Evolutionary conservation across 1,284 basidiomycete species (phyloP).

Genomic region (Tylopilus orsonianus): DNA sequence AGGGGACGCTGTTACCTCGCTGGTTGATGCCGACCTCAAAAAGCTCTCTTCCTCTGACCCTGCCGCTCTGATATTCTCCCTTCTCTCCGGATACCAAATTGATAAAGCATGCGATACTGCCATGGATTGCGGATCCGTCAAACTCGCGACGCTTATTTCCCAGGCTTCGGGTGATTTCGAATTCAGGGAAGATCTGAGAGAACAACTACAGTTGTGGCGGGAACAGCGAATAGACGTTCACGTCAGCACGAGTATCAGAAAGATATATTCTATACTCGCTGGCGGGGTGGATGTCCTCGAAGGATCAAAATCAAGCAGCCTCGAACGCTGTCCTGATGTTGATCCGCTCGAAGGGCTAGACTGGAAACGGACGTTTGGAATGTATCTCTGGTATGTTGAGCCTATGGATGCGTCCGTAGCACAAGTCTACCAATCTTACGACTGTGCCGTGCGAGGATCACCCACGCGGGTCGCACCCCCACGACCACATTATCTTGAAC

Average conservation of each 20-base stretch:
- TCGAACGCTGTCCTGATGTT: slow-evolving; percentile 64
- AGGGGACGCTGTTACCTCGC: slow-evolving; percentile 68
- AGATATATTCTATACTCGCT: slow-evolving; percentile 83
- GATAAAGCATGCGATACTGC: slow-evolving; percentile 81
- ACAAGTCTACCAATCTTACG: slow-evolving; percentile 72
- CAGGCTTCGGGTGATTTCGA: slow-evolving; percentile 83
- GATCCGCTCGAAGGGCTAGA: slow-evolving; percentile 81
- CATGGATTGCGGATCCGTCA: slow-evolving; percentile 75
- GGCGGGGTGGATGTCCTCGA: slow-evolving; percentile 72
- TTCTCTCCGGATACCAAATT: slow-evolving; percentile 87
- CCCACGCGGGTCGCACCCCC: slow-evolving; percentile 57
- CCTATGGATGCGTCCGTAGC: slow-evolving; percentile 72
- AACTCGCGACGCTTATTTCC: slow-evolving; percentile 89
- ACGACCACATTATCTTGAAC: slow-evolving; percentile 66
- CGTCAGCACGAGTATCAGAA: slow-evolving; percentile 70
- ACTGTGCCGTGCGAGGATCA: slow-evolving; percentile 47
- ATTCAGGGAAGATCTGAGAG: slow-evolving; percentile 73
- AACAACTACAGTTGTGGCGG: slow-evolving; percentile 86
- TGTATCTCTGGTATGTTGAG: slow-evolving; percentile 89
- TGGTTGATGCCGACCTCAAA: slow-evolving; percentile 77
- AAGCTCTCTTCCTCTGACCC: slow-evolving; percentile 46
- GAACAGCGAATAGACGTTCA: slow-evolving; percentile 75
- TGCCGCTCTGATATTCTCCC: slow-evolving; percentile 65
- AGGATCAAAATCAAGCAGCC: slow-evolving; percentile 54
- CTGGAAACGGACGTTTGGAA: slow-evolving; percentile 93